Evolutionary conservation across 306 rosid genomes (phyloP).

Genomic region (Cicer yamashitae): DNA sequence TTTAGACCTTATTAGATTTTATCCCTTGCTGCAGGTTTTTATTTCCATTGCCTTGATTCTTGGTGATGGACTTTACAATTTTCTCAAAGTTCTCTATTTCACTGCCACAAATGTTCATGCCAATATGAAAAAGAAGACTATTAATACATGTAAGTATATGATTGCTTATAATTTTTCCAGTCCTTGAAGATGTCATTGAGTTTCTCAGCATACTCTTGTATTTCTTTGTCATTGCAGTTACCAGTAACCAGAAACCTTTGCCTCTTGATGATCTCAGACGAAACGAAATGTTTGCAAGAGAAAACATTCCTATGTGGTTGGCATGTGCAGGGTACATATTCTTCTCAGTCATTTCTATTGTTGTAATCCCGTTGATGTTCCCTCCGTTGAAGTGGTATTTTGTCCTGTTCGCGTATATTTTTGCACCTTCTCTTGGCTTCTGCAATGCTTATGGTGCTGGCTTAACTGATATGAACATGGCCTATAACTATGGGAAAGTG

Average conservation of each 20-base stretch:
- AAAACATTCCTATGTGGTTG: constrained; percentile 83
- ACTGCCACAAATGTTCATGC: constrained; percentile 62
- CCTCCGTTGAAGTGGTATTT: constrained; percentile 91
- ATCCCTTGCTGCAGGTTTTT: constrained; percentile 69
- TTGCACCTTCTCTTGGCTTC: constrained; percentile 94
- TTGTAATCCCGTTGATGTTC: constrained; percentile 91
- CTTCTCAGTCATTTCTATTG: constrained; percentile 71
- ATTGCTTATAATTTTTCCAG: not conserved
- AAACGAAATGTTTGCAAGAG: constrained; percentile 82
- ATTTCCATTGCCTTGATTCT: constrained; percentile 90
- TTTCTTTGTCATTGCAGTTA: constrained; percentile 51
- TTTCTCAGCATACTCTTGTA: not conserved
- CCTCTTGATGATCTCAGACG: constrained; percentile 69
- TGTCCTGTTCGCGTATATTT: constrained; percentile 73
- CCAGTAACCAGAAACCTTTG: constrained; percentile 51
- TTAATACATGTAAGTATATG: constrained; percentile 58
- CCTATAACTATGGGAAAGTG: constrained; percentile 95
- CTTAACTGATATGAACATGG: constrained; percentile 97
- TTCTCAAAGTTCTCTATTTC: constrained; percentile 76
- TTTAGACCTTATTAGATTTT: constrained; percentile 16
- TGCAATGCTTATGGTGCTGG: constrained; percentile 99
- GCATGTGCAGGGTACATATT: constrained; percentile 70
- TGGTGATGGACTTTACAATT: constrained; percentile 96
- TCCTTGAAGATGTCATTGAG: not conserved
- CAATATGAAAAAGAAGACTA: constrained; percentile 55